A percentile compares a stretch with the other conserved stretches of the same genome.
phyloP scores from a whole-genome alignment of 805 yeast genomes.

The Yarrowia divulgata region DNA sequence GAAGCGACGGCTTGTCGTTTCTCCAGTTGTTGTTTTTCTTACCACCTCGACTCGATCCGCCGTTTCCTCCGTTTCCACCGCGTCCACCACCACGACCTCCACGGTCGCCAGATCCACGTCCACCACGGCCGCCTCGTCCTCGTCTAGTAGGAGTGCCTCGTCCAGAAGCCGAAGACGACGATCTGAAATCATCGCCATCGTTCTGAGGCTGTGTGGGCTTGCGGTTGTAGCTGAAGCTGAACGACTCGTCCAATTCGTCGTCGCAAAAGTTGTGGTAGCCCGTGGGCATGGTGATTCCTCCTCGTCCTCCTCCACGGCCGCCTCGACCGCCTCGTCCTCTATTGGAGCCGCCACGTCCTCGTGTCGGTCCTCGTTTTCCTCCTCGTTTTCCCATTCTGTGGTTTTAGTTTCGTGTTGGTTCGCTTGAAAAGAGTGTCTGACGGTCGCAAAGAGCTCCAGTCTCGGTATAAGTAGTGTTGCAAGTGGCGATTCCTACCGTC shows the following conservation, averaged over 20 bases:
- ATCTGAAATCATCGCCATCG: not conserved
- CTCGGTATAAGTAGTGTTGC: not conserved
- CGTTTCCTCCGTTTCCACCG: not conserved
- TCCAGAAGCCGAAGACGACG: no score
- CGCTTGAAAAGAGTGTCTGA: not conserved
- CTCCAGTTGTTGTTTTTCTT: not conserved
- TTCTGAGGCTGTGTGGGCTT: not conserved
- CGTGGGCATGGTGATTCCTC: slow-evolving; percentile 13
- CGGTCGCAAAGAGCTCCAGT: not conserved
- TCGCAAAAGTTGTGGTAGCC: slow-evolving; percentile 7
- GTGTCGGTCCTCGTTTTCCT: slow-evolving; percentile 23
- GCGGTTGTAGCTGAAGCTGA: slow-evolving; percentile 1
- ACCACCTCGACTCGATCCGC: slow-evolving; percentile 5
- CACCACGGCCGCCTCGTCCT: not conserved
- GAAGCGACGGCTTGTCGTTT: slow-evolving; percentile 12
- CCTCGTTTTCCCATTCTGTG: slow-evolving; percentile 35
- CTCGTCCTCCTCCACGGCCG: slow-evolving; percentile 10
- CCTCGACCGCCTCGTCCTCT: slow-evolving; percentile 18
- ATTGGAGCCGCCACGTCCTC: slow-evolving; percentile 20
- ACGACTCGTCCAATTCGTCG: slow-evolving; percentile 8
- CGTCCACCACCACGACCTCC: not conserved
- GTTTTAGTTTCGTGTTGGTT: not conserved
- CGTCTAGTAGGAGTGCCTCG: not conserved
- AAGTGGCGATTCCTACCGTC: not conserved
- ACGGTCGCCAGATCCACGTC: not conserved